phyloP scores from a whole-genome alignment of 1,284 basidiomycete species.

The Microbotryum scabiosae region DNA sequence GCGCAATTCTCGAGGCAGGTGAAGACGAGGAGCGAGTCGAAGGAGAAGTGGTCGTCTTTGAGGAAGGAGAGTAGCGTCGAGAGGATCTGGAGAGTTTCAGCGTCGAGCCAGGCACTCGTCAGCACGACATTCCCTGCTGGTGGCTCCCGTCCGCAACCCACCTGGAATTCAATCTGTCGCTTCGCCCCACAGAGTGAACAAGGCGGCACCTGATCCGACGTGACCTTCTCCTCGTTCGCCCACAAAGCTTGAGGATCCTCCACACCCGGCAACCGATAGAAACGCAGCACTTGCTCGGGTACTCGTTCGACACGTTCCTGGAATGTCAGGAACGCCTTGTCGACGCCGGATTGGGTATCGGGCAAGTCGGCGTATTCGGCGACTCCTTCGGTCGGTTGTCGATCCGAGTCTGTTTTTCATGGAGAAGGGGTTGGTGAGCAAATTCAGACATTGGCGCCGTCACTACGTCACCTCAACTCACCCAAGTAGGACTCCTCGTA shows the following conservation, averaged over 20 bases:
- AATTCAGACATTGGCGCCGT: too few relatives aligned
- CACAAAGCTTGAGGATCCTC: conserved; percentile 24
- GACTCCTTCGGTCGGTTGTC: conserved; percentile 3
- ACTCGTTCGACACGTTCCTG: conserved; percentile 27
- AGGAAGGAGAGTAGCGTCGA: conserved; percentile 23
- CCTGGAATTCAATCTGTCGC: conserved; percentile 29
- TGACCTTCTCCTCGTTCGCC: conserved; percentile 10
- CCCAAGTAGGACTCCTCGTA: conserved; percentile 29
- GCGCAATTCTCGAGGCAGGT: conserved; percentile 23
- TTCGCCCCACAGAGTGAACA: conserved; percentile 22
- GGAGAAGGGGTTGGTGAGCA: too few relatives aligned
- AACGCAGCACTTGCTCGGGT: conserved; percentile 27
- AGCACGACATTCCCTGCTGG: accelerated
- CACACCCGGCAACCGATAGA: conserved; percentile 27
- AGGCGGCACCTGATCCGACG: conserved; percentile 6
- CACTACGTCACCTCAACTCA: not conserved
- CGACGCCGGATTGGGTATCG: conserved; percentile 25
- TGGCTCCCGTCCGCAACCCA: not conserved
- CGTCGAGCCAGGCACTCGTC: too few relatives aligned
- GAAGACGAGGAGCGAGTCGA: conserved; percentile 28
- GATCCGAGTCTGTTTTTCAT: not conserved
- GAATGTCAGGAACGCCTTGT: conserved; percentile 24
- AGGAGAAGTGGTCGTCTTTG: conserved; percentile 18
- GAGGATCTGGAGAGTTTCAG: too few relatives aligned
- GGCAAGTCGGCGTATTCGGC: conserved; percentile 18